Base-by-base conservation (phyloP, 225 moss, liverwort and hornwort genomes). In the Sphagnum contortum region DNA sequence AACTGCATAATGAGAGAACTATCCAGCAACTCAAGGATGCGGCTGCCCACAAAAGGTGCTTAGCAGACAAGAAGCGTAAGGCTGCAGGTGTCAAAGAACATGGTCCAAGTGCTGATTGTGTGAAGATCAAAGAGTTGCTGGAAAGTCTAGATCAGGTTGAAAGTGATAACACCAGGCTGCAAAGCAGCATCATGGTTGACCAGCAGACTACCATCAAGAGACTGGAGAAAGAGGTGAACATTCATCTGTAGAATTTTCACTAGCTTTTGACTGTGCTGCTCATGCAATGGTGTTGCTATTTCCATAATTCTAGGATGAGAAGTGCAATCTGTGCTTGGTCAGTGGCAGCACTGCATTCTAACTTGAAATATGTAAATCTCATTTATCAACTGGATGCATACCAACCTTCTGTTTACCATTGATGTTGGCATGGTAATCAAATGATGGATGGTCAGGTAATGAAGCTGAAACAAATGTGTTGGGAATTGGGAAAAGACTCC, bases 81-180 rank as follows among this genome's bases (percentile, higher is more conserved):
- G 8, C 47, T 2, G 44, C 44, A 3, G 66, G 69, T 0, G 68
- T 12, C 49, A 76, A 79, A 60, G 59, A 60, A 0, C 44, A 64
- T 53, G 45, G 57, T 49, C 63, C 57, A 9, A 73, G 48, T 9
- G 49, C 48, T 64, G 71, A 79, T 47, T 75, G 75, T 60, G 6
- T 82, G 3, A 82, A 78, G 57, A 78, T 82, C 3, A 78, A 82
- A 59, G 62, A 71, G 50, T 0, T 78, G 1, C 52, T 78, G 3
- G 66, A 82, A 63, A 63, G 48, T 51, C 66, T 75, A 6, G 65
- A 78, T 50, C 62, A 73, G 59, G 73, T 82, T 57, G 82, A 78
- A 48, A 60, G 48, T 69, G 71, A 78, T 3, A 78, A 82, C 48
- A 63, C 9, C 12, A 68, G 55, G 48, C 72, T 78, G 61, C 71